Percentiles rank a stretch among this genome's conserved stretches.
phyloP scores from a whole-genome alignment of 345 rosid species.

The Trapa incisa region DNA sequence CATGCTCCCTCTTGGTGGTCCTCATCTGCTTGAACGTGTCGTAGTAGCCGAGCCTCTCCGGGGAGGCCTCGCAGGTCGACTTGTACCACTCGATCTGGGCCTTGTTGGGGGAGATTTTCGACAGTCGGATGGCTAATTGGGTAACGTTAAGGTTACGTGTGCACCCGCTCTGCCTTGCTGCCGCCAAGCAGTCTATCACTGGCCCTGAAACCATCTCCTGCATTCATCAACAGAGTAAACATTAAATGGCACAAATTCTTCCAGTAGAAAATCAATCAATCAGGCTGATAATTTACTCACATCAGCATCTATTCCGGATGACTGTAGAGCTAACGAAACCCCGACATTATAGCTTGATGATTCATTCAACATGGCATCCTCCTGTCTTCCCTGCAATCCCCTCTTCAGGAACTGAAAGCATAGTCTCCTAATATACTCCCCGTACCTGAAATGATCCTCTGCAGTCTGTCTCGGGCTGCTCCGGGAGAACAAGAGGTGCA shows the following conservation, averaged over 20 bases:
- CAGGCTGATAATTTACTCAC: slow-evolving; percentile 9
- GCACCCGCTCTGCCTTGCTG: slow-evolving; percentile 10
- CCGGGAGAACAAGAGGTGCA: slow-evolving; percentile 31
- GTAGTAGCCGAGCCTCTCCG: slow-evolving; percentile 21
- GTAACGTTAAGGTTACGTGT: slow-evolving; percentile 9
- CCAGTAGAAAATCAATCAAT: neutral
- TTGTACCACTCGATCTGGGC: slow-evolving; percentile 19
- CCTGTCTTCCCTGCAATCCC: slow-evolving; percentile 13
- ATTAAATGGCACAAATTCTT: too few species aligned
- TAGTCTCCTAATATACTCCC: slow-evolving; percentile 27
- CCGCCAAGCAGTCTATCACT: slow-evolving; percentile 11
- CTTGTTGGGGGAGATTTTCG: slow-evolving; percentile 8
- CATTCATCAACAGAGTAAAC: neutral
- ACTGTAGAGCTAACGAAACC: slow-evolving; percentile 47
- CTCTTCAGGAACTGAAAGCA: slow-evolving; percentile 28
- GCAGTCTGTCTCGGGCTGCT: slow-evolving; percentile 21
- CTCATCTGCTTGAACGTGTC: slow-evolving; percentile 49
- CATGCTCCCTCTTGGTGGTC: slow-evolving; percentile 32
- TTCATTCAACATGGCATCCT: slow-evolving; percentile 19
- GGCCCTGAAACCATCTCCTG: slow-evolving; percentile 1
- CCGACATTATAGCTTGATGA: slow-evolving; percentile 61
- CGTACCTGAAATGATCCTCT: slow-evolving; percentile 55
- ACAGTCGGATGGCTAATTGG: slow-evolving; percentile 9
- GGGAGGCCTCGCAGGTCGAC: slow-evolving; percentile 4
- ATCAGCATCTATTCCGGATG: slow-evolving; percentile 38